A percentile compares a stretch with the other conserved stretches of the same genome.
Conservation (phyloP, 202 grass and related monocot genomes). For the Sporobolus alterniflorus region DNA sequence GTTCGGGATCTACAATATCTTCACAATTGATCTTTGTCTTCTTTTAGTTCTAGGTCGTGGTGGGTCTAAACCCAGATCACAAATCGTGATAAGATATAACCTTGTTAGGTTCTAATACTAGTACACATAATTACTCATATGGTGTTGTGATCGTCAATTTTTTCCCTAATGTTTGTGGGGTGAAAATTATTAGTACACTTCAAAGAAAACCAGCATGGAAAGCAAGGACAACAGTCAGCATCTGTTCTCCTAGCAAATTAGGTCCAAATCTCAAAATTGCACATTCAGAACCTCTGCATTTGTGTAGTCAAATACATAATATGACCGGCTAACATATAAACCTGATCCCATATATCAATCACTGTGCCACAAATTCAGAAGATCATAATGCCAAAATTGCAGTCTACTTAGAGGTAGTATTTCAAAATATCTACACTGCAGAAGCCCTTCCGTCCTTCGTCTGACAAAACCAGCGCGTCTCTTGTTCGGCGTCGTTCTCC, state of each 20-base stretch:
- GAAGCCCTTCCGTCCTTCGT: background rate
- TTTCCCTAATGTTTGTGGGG: background rate
- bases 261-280: background rate
- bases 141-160: background rate
- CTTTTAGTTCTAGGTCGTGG: background rate
- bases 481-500: background rate
- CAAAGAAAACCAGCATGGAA: background rate
- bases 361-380: background rate
- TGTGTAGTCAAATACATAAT: too few species aligned
- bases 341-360: too few species aligned
- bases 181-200: background rate
- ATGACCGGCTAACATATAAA: too few species aligned
- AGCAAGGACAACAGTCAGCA: background rate
- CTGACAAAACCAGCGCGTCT: conserved; percentile 1
- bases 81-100: background rate
- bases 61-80: background rate
- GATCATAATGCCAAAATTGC: background rate
- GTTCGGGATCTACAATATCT: background rate
- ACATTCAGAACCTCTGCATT: too few species aligned
- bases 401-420: too few species aligned
- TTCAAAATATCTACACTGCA: rapidly evolving
- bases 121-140: too few species aligned
- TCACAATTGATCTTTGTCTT: background rate
- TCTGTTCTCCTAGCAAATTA: background rate
- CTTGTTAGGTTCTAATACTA: too few species aligned